These are phyloP conservation scores for Aspergillus felis DNA, from an alignment of 2,329 filamentous ascomycete species.

Conservation along the genomic window DNA sequence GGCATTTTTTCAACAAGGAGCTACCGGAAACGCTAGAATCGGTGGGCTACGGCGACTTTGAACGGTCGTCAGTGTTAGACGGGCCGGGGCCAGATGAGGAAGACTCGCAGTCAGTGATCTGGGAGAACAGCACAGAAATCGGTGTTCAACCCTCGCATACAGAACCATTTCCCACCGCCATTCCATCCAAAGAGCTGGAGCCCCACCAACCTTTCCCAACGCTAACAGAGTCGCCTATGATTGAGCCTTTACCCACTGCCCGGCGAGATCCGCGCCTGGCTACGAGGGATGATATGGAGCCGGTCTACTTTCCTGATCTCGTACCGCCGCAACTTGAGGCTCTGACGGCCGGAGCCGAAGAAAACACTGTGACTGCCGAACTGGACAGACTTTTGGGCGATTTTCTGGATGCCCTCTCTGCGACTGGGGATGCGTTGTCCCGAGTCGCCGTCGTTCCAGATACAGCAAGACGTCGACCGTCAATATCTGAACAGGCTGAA, in stretches of 20 bases:
- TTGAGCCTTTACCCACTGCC: slow-evolving; percentile 20
- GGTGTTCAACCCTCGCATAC: slow-evolving; percentile 11
- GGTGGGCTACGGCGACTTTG: slow-evolving; percentile 44
- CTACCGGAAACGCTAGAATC: slow-evolving; percentile 45
- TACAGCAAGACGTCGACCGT: slow-evolving; percentile 7
- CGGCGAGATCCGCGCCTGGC: slow-evolving; percentile 10
- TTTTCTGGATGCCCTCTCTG: slow-evolving; percentile 36
- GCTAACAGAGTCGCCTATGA: slow-evolving; percentile 14
- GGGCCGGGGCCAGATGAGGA: slow-evolving; percentile 53
- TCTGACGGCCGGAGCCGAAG: slow-evolving; percentile 35
- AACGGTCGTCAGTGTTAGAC: slow-evolving; percentile 53
- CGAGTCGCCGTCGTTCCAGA: slow-evolving; percentile 11
- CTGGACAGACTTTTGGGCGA: slow-evolving; percentile 40
- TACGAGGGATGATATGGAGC: slow-evolving; percentile 6
- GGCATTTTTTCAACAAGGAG: slow-evolving; percentile 40
- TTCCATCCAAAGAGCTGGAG: slow-evolving; percentile 17
- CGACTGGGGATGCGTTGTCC: slow-evolving; percentile 33
- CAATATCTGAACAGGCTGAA: slow-evolving; percentile 13
- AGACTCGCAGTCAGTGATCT: slow-evolving; percentile 44
- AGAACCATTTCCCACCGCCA: slow-evolving; percentile 23
- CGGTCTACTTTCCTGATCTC: slow-evolving; percentile 36
- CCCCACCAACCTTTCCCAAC: slow-evolving; percentile 5
- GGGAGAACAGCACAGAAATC: slow-evolving; percentile 17
- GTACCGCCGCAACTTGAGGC: slow-evolving; percentile 37
- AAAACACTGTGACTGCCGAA: slow-evolving; percentile 35